Conservation (phyloP, 2,329 filamentous ascomycete species). For the Aspergillus aculeatinus region DNA sequence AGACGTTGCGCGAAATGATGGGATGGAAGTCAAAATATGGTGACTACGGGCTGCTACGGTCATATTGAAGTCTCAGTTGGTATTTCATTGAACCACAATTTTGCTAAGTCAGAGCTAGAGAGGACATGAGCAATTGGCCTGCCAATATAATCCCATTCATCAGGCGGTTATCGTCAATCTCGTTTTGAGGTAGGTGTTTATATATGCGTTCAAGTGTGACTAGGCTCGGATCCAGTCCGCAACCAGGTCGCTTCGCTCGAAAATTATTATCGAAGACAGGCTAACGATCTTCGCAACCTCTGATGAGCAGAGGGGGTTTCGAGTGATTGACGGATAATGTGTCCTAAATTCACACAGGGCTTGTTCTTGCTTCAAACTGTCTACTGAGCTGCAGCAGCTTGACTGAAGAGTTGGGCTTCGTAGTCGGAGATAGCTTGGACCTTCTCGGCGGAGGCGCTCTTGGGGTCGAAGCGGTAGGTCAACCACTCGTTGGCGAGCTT, state of each 20-base stretch:
- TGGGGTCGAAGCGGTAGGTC: conserved; percentile 74
- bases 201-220: not conserved
- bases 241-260: conserved; percentile 11
- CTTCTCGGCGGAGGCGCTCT: conserved; percentile 63
- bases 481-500: conserved; percentile 79
- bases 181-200: conserved; percentile 13
- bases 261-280: conserved; percentile 3
- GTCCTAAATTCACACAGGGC: not conserved
- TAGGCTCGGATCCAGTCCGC: conserved; percentile 1
- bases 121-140: conserved; percentile 14
- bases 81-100: conserved; percentile 14
- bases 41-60: not conserved
- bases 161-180: conserved; percentile 32
- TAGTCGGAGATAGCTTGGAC: conserved; percentile 50
- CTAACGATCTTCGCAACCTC: not conserved
- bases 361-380: not conserved
- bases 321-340: not conserved
- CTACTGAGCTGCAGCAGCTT: not conserved
- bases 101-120: conserved; percentile 4
- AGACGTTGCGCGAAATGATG: too few species aligned
- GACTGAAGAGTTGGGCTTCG: conserved; percentile 37
- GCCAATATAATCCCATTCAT: conserved; percentile 19
- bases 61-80: not conserved
- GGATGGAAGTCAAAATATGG: too few species aligned
- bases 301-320: not conserved